phyloP scores from a whole-genome alignment of 2,329 filamentous ascomycete genomes.

The Beauveria sp. region DNA sequence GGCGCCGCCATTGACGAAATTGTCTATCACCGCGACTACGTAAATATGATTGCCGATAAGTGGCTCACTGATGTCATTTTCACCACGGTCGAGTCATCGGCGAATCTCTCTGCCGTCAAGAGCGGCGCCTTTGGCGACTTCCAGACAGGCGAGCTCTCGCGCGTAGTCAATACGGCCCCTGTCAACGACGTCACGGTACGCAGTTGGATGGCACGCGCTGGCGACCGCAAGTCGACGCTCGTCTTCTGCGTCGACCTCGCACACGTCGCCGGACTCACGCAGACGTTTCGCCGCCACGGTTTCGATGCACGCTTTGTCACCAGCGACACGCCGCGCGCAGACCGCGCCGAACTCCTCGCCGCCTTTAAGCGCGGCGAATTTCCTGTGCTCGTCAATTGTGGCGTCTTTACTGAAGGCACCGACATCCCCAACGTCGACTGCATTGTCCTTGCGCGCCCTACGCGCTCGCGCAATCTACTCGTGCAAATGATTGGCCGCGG shows the following conservation, averaged over 20 bases:
- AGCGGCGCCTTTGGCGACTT: slow-evolving; percentile 66
- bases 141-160: slow-evolving; percentile 66
- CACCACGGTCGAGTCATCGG: slow-evolving; percentile 80
- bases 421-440: slow-evolving; percentile 98
- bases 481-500: slow-evolving; percentile 97
- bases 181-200: slow-evolving; percentile 80
- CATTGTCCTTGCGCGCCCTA: slow-evolving; percentile 78
- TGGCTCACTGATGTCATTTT: slow-evolving; percentile 92
- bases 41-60: slow-evolving; percentile 70
- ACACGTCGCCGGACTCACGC: slow-evolving; percentile 70
- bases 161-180: slow-evolving; percentile 71
- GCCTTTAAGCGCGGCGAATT: slow-evolving; percentile 71
- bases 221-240: slow-evolving; percentile 70
- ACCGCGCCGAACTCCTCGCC: slow-evolving; percentile 63
- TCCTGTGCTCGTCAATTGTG: slow-evolving; percentile 87
- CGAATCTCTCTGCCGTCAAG: slow-evolving; percentile 65
- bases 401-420: slow-evolving; percentile 94
- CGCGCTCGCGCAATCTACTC: slow-evolving; percentile 83
- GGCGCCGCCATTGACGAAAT: slow-evolving; percentile 88
- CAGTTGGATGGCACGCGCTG: slow-evolving; percentile 74
- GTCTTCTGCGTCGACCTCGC: slow-evolving; percentile 90
- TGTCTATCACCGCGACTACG: slow-evolving; percentile 77
- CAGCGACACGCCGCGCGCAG: slow-evolving; percentile 63
- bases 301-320: slow-evolving; percentile 85
- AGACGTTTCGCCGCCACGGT: slow-evolving; percentile 67